These are phyloP conservation scores for Ganoderma boninense DNA, from an alignment of 1,284 basidiomycete species.

Conservation along the genomic window DNA sequence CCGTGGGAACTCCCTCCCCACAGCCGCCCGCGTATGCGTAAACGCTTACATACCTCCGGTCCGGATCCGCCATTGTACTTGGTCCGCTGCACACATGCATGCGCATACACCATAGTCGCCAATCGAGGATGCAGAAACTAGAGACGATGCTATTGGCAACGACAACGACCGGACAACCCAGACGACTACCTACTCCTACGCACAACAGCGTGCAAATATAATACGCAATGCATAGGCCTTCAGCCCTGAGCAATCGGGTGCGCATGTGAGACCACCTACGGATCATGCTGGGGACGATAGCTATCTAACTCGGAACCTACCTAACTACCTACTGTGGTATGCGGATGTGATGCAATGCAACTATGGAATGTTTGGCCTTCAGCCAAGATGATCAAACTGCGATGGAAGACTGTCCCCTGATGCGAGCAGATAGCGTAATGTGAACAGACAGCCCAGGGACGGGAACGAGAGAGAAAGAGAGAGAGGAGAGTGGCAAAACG, in stretches of 20 bases:
- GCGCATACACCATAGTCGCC: too few species aligned
- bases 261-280: slow-evolving; percentile 8
- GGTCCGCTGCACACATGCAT: too few species aligned
- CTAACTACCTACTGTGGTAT: slow-evolving; percentile 25
- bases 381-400: slow-evolving; percentile 32
- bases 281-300: slow-evolving; percentile 18
- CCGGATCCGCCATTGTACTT: too few species aligned
- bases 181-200: slow-evolving; percentile 30
- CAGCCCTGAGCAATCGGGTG: slow-evolving; percentile 31
- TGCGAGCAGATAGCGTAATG: slow-evolving; percentile 30
- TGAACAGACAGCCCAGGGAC: slow-evolving; percentile 19
- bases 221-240: slow-evolving; percentile 45
- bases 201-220: slow-evolving; percentile 40
- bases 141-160: slow-evolving; percentile 5
- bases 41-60: neutral
- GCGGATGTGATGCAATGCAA: slow-evolving; percentile 25
- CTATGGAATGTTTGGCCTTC: slow-evolving; percentile 39
- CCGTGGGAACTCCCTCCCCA: slow-evolving; percentile 20
- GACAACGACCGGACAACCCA: neutral
- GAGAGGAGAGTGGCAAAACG: neutral
- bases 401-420: slow-evolving; percentile 27
- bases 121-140: neutral
- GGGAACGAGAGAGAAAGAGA: slow-evolving; percentile 7
- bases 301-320: slow-evolving; percentile 32
- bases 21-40: too few species aligned